Percentiles rank a stretch among this genome's conserved stretches.
Conservation (phyloP, 148 eudicot species). For the Drosera capensis region DNA sequence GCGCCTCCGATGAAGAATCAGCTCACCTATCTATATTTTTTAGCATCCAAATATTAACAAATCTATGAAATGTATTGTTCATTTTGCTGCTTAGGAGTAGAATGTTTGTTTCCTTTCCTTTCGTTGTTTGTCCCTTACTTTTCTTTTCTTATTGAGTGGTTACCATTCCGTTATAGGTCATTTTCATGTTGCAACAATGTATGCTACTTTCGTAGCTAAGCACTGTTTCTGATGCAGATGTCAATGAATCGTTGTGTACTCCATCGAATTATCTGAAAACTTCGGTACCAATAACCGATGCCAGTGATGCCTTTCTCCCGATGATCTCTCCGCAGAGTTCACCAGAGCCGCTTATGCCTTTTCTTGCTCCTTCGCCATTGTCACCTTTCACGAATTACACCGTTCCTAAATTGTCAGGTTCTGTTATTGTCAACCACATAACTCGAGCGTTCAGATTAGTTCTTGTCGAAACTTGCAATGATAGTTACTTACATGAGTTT, state of each 20-base stretch:
- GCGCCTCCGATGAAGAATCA: no score
- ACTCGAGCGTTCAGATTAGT: no score
- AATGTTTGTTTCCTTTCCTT: no score
- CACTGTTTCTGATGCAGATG: slow-evolving; percentile 23
- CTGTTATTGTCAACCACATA: neutral
- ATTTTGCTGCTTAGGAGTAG: no score
- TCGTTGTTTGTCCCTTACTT: no score
- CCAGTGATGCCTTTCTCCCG: slow-evolving; percentile 32
- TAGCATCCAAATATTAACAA: no score
- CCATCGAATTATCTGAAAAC: slow-evolving; percentile 14
- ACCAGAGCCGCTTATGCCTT: slow-evolving; percentile 79
- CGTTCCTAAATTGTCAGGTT: slow-evolving; percentile 83
- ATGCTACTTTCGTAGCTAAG: slow-evolving; percentile 6
- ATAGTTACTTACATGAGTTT: no score
- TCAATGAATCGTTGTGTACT: slow-evolving; percentile 17
- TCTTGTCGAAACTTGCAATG: no score
- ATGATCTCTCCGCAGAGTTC: slow-evolving; percentile 45
- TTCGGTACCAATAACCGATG: slow-evolving; percentile 3
- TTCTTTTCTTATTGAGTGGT: no score
- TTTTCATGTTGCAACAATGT: no score
- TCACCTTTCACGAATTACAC: slow-evolving; percentile 80
- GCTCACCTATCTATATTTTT: no score
- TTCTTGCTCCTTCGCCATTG: slow-evolving; percentile 87
- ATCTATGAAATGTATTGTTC: no score
- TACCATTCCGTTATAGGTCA: neutral